These are phyloP conservation scores for Fraxinus paxiana DNA, from an alignment of 305 asterid genomes.

Conservation along the genomic window DNA sequence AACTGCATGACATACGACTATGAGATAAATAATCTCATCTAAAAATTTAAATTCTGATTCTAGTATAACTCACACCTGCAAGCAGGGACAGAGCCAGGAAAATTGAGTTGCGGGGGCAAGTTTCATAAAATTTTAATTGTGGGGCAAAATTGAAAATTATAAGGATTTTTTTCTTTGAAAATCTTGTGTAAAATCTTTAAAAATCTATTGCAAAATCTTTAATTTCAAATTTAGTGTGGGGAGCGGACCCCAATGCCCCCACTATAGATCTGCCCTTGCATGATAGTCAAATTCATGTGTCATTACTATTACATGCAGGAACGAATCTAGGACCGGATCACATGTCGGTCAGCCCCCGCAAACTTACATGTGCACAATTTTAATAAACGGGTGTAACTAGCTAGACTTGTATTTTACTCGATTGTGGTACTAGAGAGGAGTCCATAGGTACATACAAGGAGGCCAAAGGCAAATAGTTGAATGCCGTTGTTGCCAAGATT, in stretches of 20 bases:
- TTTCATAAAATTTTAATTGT: not conserved
- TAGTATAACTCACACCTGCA: not conserved
- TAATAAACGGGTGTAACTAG: not conserved
- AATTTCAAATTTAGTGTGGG: not conserved
- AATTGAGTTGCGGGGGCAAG: not conserved
- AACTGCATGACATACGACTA: constrained; percentile 18
- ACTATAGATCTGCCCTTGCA: not conserved
- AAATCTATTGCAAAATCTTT: not conserved
- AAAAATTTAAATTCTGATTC: not conserved
- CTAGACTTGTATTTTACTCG: not conserved
- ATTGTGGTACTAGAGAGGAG: not conserved
- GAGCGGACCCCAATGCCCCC: not conserved
- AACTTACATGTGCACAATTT: not conserved
- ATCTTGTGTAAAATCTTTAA: not conserved
- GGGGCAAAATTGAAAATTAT: not conserved
- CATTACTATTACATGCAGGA: not conserved
- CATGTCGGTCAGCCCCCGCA: too few species aligned
- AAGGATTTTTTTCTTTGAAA: not conserved
- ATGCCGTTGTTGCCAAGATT: constrained; percentile 68
- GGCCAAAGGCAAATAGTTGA: constrained; percentile 72
- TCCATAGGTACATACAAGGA: constrained; percentile 38
- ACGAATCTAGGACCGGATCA: too few species aligned
- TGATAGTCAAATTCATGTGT: not conserved
- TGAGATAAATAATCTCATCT: not conserved
- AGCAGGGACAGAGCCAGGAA: not conserved